Percentiles rank a stretch among this genome's conserved stretches.
These are phyloP conservation scores for Fabrea salina DNA, from an alignment of 169 alveolate species.

Conservation along the genomic window DNA sequence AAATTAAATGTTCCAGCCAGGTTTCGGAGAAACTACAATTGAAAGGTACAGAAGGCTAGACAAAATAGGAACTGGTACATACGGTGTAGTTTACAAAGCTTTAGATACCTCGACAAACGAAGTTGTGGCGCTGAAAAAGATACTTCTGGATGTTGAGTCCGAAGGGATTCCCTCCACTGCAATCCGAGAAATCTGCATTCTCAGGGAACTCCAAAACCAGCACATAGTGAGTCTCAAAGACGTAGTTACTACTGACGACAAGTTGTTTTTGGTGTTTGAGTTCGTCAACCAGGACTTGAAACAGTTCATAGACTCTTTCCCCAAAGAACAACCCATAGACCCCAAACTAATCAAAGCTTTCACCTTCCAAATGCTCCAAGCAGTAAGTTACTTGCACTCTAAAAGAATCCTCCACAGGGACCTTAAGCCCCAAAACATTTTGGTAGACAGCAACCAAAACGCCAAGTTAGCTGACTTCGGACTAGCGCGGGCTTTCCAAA, in stretches of 20 bases:
- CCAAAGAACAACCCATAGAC: conserved; percentile 33
- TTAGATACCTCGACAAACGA: conserved; percentile 54
- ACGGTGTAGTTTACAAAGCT: conserved; percentile 74
- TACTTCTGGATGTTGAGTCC: conserved; percentile 69
- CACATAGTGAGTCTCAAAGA: conserved; percentile 63
- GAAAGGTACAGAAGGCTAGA: neutral
- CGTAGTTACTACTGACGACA: conserved; percentile 68
- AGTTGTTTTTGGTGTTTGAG: conserved; percentile 76
- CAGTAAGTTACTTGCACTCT: conserved; percentile 76
- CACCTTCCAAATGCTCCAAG: conserved; percentile 73
- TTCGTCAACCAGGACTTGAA: conserved; percentile 74
- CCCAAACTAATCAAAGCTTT: conserved; percentile 62
- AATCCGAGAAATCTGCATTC: conserved; percentile 73
- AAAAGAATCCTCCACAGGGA: conserved; percentile 86
- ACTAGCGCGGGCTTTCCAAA: conserved; percentile 81
- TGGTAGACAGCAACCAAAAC: conserved; percentile 74
- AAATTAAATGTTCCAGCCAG: too few relatives aligned
- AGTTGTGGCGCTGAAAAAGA: conserved; percentile 77
- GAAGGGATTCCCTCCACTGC: conserved; percentile 90
- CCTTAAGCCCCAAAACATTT: conserved; percentile 86
- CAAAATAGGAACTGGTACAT: conserved; percentile 78
- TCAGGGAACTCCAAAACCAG: conserved; percentile 66
- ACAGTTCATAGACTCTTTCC: conserved; percentile 71
- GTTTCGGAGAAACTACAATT: too few relatives aligned
- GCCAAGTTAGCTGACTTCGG: conserved; percentile 89